Conservation (phyloP, 805 yeast genomes). For the Lipomyces mesembrius region DNA sequence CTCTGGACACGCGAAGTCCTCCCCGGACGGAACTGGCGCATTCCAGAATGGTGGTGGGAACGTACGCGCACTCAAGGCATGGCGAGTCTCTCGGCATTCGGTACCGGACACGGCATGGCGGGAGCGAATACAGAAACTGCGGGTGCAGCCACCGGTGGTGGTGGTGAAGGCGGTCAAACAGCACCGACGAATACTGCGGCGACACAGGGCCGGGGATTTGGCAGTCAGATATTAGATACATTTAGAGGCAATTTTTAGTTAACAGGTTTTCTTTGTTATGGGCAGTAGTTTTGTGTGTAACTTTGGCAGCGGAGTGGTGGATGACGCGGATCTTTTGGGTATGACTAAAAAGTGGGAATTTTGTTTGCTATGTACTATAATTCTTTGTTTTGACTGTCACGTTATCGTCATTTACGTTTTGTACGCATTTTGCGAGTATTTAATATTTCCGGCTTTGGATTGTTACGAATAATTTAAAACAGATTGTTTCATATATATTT, state of each 20-base stretch:
- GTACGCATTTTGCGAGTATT: not conserved
- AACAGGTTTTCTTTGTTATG: not conserved
- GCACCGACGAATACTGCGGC: conserved; percentile 7
- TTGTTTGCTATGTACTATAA: not conserved
- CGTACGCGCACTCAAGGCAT: conserved; percentile 6
- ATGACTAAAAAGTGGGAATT: not conserved
- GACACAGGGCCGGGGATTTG: conserved; percentile 17
- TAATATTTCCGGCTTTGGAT: not conserved
- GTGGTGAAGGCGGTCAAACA: conserved; percentile 4
- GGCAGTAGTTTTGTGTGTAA: not conserved
- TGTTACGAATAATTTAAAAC: not conserved
- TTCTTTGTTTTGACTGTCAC: not conserved
- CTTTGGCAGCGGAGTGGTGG: not conserved
- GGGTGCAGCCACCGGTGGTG: not conserved
- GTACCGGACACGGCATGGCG: conserved; percentile 18
- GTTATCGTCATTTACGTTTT: not conserved
- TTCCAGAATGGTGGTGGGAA: conserved; percentile 44
- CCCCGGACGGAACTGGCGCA: conserved; percentile 50
- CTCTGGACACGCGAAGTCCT: conserved; percentile 46
- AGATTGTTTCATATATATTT: no score
- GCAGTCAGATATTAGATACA: conserved; percentile 32
- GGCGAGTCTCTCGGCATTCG: conserved; percentile 19
- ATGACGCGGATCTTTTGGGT: not conserved
- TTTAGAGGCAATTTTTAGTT: conserved; percentile 23
- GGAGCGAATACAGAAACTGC: conserved; percentile 16